Conservation (phyloP, 2,329 filamentous ascomycete species). For the Claviceps cyperi region DNA sequence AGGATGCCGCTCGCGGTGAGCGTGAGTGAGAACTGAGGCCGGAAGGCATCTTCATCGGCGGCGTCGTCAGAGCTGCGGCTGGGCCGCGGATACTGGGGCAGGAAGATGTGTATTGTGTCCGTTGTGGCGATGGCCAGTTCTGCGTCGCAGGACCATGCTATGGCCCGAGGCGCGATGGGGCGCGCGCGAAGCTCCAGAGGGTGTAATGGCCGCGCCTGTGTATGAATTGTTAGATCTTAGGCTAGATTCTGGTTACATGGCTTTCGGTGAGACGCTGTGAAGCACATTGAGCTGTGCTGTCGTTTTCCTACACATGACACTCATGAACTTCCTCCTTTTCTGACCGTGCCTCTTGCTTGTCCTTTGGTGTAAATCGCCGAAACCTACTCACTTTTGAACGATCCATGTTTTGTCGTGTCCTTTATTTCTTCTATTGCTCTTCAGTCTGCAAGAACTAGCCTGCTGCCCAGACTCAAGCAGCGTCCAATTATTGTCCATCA, state of each 20-base stretch:
- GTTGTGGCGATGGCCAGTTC: slow-evolving; percentile 43
- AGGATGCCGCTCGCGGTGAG: slow-evolving; percentile 20
- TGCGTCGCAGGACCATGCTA: slow-evolving; percentile 41
- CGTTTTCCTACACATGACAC: not conserved
- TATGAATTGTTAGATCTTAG: not conserved
- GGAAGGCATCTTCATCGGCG: slow-evolving; percentile 14
- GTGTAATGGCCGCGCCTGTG: slow-evolving; percentile 32
- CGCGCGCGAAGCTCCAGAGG: slow-evolving; percentile 28
- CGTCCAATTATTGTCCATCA: not conserved
- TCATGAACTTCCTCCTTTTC: no score
- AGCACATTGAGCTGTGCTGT: not conserved
- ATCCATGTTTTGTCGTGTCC: not conserved
- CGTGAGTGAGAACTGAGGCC: slow-evolving; percentile 20
- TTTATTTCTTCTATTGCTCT: not conserved
- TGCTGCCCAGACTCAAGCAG: not conserved
- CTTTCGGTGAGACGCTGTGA: no score
- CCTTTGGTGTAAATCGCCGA: not conserved
- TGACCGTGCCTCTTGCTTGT: no score
- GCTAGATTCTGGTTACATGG: no score
- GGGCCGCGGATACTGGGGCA: slow-evolving; percentile 28
- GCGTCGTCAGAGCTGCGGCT: slow-evolving; percentile 11
- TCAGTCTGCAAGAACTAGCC: not conserved
- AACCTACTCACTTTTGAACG: slow-evolving; percentile 2
- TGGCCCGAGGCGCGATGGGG: slow-evolving; percentile 27
- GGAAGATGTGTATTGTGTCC: slow-evolving; percentile 36